These are phyloP conservation scores for Russula vinacea DNA, from an alignment of 768 basidiomycete species.

Conservation along the genomic window DNA sequence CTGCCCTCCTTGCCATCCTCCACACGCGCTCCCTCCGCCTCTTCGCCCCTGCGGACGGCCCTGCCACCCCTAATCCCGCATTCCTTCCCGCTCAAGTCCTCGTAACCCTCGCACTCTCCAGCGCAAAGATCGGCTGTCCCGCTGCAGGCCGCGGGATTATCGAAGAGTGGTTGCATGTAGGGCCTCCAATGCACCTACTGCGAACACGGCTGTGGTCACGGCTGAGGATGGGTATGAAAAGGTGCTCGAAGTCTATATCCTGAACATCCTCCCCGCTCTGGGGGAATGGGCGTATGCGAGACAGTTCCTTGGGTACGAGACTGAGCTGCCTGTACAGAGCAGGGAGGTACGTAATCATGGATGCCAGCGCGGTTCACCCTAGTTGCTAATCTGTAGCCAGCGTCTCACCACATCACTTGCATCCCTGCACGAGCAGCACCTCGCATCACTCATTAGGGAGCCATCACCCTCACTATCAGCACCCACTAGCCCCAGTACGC, in stretches of 20 bases:
- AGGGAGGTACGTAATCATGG: constrained; percentile 48
- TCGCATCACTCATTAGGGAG: constrained; percentile 14
- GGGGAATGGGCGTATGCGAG: constrained; percentile 77
- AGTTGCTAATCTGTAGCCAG: constrained; percentile 17
- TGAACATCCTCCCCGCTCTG: constrained; percentile 67
- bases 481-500: neutral
- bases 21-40: constrained; percentile 63
- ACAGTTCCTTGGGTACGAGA: constrained; percentile 73
- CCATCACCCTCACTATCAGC: neutral
- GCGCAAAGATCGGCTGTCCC: constrained; percentile 61
- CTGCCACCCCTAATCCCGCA: constrained; percentile 43
- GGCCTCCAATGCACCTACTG: constrained; percentile 35
- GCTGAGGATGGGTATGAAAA: constrained; percentile 63
- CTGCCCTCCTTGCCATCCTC: constrained; percentile 52
- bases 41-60: constrained; percentile 53
- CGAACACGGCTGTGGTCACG: constrained; percentile 16
- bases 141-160: constrained; percentile 61
- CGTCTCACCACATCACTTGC: constrained; percentile 17
- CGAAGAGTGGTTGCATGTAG: constrained; percentile 75
- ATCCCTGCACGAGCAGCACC: constrained; percentile 19
- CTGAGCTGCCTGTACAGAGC: constrained; percentile 48
- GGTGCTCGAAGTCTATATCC: constrained; percentile 71
- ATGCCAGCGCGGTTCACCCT: constrained; percentile 26
- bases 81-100: constrained; percentile 69
- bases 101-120: constrained; percentile 65